These are phyloP conservation scores for Calonectria crousiana DNA, from an alignment of 2,329 filamentous ascomycete species.

Conservation along the genomic window DNA sequence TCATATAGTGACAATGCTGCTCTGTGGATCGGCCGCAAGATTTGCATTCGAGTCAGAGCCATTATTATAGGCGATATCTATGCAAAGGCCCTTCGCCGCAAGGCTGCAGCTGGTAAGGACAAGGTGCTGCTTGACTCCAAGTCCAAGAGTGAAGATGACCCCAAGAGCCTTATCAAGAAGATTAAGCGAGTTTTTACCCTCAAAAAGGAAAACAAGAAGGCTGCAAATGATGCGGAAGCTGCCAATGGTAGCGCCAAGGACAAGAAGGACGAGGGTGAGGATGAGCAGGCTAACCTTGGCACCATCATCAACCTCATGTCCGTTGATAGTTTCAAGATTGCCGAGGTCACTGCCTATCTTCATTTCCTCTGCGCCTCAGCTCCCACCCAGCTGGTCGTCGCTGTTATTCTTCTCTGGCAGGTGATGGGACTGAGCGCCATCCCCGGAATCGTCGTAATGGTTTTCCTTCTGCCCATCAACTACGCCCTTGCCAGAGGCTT, in stretches of 20 bases:
- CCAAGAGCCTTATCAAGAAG: conserved; percentile 58
- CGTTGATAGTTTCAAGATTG: conserved; percentile 98
- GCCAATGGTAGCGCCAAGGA: conserved; percentile 51
- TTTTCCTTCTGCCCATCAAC: conserved; percentile 89
- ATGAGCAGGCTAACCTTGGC: conserved; percentile 89
- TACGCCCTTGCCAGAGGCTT: conserved; percentile 90
- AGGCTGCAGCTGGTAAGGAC: conserved; percentile 84
- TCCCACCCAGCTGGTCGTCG: conserved; percentile 87
- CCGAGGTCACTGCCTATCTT: conserved; percentile 92
- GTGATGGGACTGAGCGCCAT: conserved; percentile 95
- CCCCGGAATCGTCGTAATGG: conserved; percentile 92
- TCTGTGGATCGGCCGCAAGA: conserved; percentile 92
- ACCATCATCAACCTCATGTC: conserved; percentile 99
- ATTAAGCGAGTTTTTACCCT: conserved; percentile 71
- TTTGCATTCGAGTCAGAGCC: conserved; percentile 91
- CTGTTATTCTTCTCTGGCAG: conserved; percentile 84
- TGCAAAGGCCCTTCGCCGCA: conserved; percentile 91
- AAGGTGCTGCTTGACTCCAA: conserved; percentile 73
- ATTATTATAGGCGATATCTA: conserved; percentile 99
- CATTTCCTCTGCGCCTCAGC: conserved; percentile 96
- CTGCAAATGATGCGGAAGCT: conserved; percentile 49
- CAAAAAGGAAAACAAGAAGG: conserved; percentile 64
- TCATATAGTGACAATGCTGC: conserved; percentile 88
- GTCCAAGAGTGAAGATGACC: conserved; percentile 51
- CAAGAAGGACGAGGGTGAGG: conserved; percentile 54